These are phyloP conservation scores for Picochlorum sp. DNA, from an alignment of 139 green algal genomes.

Conservation along the genomic window DNA sequence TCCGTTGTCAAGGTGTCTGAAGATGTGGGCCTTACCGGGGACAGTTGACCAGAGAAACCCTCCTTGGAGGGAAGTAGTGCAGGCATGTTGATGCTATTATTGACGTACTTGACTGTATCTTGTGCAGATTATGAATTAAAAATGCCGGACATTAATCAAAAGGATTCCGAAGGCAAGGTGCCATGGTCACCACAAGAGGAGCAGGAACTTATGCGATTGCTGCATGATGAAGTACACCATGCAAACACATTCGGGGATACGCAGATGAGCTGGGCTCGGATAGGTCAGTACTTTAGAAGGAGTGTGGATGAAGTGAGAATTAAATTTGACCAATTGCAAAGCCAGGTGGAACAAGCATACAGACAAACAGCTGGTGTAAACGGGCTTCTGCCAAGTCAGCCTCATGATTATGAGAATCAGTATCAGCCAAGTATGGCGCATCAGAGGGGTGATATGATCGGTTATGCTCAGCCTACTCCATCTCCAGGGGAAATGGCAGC, in stretches of 20 bases:
- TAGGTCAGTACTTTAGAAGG: conserved; percentile 13
- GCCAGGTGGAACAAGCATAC: not conserved
- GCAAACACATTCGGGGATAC: conserved; percentile 8
- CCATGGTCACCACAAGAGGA: not conserved
- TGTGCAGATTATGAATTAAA: not conserved
- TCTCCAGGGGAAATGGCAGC: not conserved
- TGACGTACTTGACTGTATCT: too few species aligned
- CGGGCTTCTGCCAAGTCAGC: not conserved
- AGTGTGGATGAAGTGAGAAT: conserved; percentile 19
- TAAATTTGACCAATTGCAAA: conserved; percentile 22
- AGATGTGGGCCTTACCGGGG: too few species aligned
- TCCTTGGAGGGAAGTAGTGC: too few species aligned
- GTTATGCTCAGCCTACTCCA: not conserved
- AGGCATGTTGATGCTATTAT: too few species aligned
- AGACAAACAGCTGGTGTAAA: not conserved
- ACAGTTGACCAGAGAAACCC: too few species aligned
- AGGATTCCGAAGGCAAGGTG: not conserved
- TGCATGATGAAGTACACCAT: conserved; percentile 14
- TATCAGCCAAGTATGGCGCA: not conserved
- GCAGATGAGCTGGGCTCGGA: conserved; percentile 1
- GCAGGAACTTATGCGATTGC: conserved; percentile 13
- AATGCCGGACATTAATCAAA: not conserved
- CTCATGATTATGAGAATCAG: not conserved
- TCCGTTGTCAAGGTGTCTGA: too few species aligned
- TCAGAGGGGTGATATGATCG: not conserved